Percentiles rank a stretch among this genome's conserved stretches.
Evolutionary conservation across 441 rosid genomes (phyloP).

Genomic region (Theobroma grandiflorum): DNA sequence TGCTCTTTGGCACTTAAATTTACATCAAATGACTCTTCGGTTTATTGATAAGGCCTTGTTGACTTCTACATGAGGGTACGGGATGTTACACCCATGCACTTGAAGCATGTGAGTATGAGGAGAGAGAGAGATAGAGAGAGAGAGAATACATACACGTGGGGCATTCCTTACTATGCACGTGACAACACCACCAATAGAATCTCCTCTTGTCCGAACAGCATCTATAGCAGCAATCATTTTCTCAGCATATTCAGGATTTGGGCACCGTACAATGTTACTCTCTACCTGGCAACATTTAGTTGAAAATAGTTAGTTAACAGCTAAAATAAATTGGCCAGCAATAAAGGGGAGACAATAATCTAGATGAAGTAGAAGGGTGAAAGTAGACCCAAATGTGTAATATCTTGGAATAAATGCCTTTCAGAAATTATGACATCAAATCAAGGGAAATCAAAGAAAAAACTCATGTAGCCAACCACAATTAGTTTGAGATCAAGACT

Average conservation of each 20-base stretch:
- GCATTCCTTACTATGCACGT: slow-evolving; percentile 91
- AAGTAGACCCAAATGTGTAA: neutral
- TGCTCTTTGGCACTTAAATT: no score
- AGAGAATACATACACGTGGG: slow-evolving; percentile 70
- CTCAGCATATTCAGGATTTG: slow-evolving; percentile 91
- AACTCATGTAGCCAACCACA: neutral
- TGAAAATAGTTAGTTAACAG: slow-evolving; percentile 27
- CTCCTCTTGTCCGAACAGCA: slow-evolving; percentile 79
- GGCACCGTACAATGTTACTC: slow-evolving; percentile 94
- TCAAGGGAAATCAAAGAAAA: neutral
- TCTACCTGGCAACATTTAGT: slow-evolving; percentile 66
- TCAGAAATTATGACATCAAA: neutral
- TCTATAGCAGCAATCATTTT: slow-evolving; percentile 97
- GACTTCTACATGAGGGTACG: no score
- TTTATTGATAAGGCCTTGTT: no score
- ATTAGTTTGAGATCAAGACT: neutral
- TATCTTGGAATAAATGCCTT: slow-evolving; percentile 9
- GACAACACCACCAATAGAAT: slow-evolving; percentile 96
- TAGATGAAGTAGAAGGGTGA: neutral
- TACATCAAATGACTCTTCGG: no score
- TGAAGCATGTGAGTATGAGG: neutral
- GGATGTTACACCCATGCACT: no score
- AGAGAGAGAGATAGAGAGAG: neutral
- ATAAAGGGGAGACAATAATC: neutral
- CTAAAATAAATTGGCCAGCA: neutral